Base-by-base conservation (phyloP, 2,329 filamentous ascomycete genomes). In the Lasiodiplodia hormozganensis region DNA sequence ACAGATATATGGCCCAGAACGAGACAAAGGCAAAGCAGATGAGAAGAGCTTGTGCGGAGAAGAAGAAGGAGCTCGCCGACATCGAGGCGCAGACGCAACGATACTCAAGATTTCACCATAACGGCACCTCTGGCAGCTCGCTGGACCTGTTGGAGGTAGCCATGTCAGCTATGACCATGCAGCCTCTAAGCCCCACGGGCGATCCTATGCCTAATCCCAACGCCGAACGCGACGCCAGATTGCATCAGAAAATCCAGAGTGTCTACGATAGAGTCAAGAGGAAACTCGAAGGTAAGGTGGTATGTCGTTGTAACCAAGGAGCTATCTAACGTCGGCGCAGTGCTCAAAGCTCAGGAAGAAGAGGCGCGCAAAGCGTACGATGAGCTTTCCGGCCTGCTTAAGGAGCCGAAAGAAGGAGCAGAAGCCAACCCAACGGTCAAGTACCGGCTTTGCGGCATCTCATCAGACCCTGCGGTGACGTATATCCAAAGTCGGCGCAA, bases 1-100 rank as follows among this genome's bases (percentile, higher is more conserved):
- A 90, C 76, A 83, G 88, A 56, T 90, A 90, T 74, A 78, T 89
- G 56, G 51, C 25, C 3, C 49, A 51, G 25, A 25, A 68, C 40
- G 60, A 64, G 28, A 31, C 25, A 6, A 64, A 23, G 40, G 38
- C 67, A 7, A 68, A 68, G 40, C 60, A 64, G 28, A 68, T 68
- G 67, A 56, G 67, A 11, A 49, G 21, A 23, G 58, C 56, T 23
- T 52, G 67, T 16, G 67, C 67, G 5, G 80, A 85, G 60, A 79
- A 82, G 70, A 86, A 85, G n/a, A 70, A 73, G 28, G 73, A 82
- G 23, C 80, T 80, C 67, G 74, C 73, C 25, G 70, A 77, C 36
- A 69, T 75, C 74, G 56, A 77, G 77, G 62, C 66, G 67, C 36
- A 71, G 73, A 1, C 65, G 76, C 53, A 66, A 28, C 60, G 43